Evolutionary conservation across 129 eudicot genomes (phyloP), one percentile per base, ranked within the genome.

Genomic region (Chrysanthemum seticuspe): DNA sequence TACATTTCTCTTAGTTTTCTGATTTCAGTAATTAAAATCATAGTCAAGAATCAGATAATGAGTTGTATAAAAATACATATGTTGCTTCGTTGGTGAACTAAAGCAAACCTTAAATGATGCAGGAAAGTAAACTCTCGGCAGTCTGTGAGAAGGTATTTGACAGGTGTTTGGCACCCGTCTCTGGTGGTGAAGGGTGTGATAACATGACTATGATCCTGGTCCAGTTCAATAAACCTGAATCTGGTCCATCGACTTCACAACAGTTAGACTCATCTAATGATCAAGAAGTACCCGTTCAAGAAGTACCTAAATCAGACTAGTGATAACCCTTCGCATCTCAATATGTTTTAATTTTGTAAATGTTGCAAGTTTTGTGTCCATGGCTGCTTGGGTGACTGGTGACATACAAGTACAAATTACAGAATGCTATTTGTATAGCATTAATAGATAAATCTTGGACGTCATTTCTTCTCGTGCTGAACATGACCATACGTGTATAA

Each of bases 191-290:
- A 74, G 98, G 98, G 56, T 93, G 98, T 45, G 98, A 93, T 73
- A 93, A 89, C 76, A 93, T 93, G 98, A 93, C 98, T 51, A 93
- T 93, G 96, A 89, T 93, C 68, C 47, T 93, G 62, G 87, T 89
- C 49, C 96, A 89, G 62, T 87, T 93, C 72, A 93, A 89, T 75
- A 87, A 85, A 67, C 82, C 80, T 5, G 44, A 63, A 56, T 74
- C 71, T 10, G 74, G 49, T 67, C 71, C 85, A 31, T 86, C 85
- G 14, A 71, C 80, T 27, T 69, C 78, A 67, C 84, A 83, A 36
- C 76, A 68, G 9, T 59, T 64, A 12, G 62, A 74, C 61, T 27
- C 74, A 65, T 78, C 78, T 59, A 57, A 78, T 57, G 78, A 72
- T 29, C 82, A 78, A 45, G 55, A 78, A 78, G 78, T 72, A 50